A percentile compares a stretch with the other conserved stretches of the same genome.
Evolutionary conservation across 345 rosid species (phyloP).

Genomic region (Salix koriyanagi): DNA sequence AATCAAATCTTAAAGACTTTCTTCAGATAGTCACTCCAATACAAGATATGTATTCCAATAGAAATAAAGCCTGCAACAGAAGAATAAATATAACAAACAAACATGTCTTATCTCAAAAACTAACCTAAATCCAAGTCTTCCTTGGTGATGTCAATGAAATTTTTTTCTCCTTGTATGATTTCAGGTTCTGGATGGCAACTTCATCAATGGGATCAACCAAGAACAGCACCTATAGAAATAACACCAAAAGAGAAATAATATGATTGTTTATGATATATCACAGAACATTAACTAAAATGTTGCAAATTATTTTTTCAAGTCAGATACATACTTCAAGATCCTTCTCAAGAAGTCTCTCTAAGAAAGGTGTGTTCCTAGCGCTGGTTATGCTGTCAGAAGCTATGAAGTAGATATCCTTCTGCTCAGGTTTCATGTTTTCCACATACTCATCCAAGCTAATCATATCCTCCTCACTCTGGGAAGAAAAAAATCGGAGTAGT

Average conservation of each 20-base stretch:
- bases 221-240: constrained; percentile 55
- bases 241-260: constrained; percentile 1
- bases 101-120: constrained; percentile 13
- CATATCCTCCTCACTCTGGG: constrained; percentile 88
- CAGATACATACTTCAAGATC: constrained; percentile 63
- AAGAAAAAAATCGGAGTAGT: constrained; percentile 86
- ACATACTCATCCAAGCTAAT: constrained; percentile 97
- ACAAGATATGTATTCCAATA: too few relatives aligned
- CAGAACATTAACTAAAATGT: not conserved
- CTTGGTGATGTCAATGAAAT: constrained; percentile 93
- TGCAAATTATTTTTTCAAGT: not conserved
- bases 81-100: not conserved
- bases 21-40: too few relatives aligned
- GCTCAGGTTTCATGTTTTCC: constrained; percentile 94
- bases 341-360: constrained; percentile 83
- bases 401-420: constrained; percentile 82
- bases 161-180: constrained; percentile 90
- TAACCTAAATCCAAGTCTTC: constrained; percentile 92
- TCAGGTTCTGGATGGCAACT: constrained; percentile 82
- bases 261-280: not conserved
- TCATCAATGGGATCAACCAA: constrained; percentile 94
- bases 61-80: not conserved
- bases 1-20: too few relatives aligned
- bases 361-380: constrained; percentile 92
- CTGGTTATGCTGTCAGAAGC: constrained; percentile 87